Evolutionary conservation across 108 stramenopile genomes (phyloP).

Genomic region (Epithemia pelagica): DNA sequence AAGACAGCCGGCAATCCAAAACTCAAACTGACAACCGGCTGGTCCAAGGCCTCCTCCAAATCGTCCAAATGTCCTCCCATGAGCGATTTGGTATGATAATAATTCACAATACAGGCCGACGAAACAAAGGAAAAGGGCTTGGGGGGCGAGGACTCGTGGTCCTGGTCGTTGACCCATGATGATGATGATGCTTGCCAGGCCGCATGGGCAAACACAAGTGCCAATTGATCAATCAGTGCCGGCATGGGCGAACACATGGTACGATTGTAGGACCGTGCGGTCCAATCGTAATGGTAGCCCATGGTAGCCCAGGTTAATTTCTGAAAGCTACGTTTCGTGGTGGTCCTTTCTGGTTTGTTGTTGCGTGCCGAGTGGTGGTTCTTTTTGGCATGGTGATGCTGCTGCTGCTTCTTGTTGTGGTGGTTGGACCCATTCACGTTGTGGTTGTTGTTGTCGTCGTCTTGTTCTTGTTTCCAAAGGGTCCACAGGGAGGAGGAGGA

Average conservation of each 20-base stretch:
- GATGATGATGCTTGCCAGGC: constrained; percentile 7
- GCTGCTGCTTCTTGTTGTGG: background rate
- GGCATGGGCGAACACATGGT: constrained; percentile 38
- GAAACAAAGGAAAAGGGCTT: constrained; percentile 18
- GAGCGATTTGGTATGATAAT: constrained; percentile 40
- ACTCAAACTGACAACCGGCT: constrained; percentile 52
- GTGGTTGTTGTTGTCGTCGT: background rate
- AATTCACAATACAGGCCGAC: constrained; percentile 64
- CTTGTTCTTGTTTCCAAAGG: constrained; percentile 26
- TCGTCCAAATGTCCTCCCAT: constrained; percentile 72
- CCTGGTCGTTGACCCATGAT: background rate
- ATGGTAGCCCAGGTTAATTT: constrained; percentile 60
- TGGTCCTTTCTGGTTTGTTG: constrained; percentile 3
- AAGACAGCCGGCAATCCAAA: constrained; percentile 55
- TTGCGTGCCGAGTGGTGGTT: background rate
- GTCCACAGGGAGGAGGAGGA: constrained; percentile 30
- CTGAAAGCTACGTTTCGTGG: constrained; percentile 11
- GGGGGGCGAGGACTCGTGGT: background rate
- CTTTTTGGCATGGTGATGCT: background rate
- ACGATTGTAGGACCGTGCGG: constrained; percentile 33
- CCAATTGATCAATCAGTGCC: constrained; percentile 15
- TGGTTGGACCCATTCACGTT: background rate
- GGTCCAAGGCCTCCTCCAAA: constrained; percentile 46
- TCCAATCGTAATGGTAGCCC: constrained; percentile 76
- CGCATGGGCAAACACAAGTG: constrained; percentile 27